Evolutionary conservation across 345 rosid species (phyloP), one percentile per base, ranked within the genome.

Genomic region (Mallotus nudiflorus): DNA sequence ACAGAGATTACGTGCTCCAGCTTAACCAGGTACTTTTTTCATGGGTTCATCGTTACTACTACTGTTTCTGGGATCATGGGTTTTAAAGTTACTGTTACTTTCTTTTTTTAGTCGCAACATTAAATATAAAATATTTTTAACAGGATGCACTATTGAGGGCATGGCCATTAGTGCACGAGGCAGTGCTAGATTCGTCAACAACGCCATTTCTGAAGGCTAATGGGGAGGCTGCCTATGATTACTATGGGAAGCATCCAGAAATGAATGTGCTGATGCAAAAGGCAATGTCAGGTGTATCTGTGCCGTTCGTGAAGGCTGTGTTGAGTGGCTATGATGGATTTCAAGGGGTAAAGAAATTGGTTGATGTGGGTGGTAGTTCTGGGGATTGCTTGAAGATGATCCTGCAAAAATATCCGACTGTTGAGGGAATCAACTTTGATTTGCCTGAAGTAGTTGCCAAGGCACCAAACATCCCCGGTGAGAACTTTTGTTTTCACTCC

Each of bases 11-110:
- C 69, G 89, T 91, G 28, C 98, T 94, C 76, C 98, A 94, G 54
- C 98, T 90, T 78, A 95, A 91, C 77, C 97, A 94, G 92, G 96
- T n/a, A n/a, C n/a, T n/a, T n/a, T n/a, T n/a, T n/a, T n/a, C n/a
- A n/a, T n/a, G n/a, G n/a, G n/a, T n/a, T n/a, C n/a, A n/a, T n/a
- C n/a, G n/a, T n/a, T n/a, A n/a, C n/a, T n/a, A n/a, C n/a, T n/a
- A n/a, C n/a, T n/a, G n/a, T n/a, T n/a, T n/a, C n/a, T n/a, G n/a
- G n/a, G n/a, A n/a, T n/a, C n/a, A n/a, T n/a, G n/a, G n/a, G n/a
- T n/a, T n/a, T n/a, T n/a, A n/a, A n/a, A n/a, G n/a, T n/a, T n/a
- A n/a, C n/a, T n/a, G n/a, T n/a, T n/a, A n/a, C n/a, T n/a, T n/a
- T n/a, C n/a, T n/a, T n/a, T n/a, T n/a, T n/a, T n/a, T n/a, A n/a